Percentiles rank a stretch among this genome's conserved stretches.
These are phyloP conservation scores for Backusella mclennaniae DNA, from an alignment of 192 early-diverging fungal genomes.

Conservation along the genomic window DNA sequence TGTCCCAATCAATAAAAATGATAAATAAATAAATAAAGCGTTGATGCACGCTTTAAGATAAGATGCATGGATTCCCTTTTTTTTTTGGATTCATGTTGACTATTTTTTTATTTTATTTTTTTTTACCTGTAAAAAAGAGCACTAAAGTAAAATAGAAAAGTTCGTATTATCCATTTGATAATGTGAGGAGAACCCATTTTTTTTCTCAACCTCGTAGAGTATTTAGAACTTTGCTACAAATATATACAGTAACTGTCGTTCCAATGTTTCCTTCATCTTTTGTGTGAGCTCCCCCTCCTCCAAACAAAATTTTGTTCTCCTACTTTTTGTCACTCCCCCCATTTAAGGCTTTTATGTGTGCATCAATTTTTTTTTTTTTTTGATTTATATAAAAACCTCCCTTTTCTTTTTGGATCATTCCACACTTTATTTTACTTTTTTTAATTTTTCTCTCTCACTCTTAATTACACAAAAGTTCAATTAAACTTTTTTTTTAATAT, in stretches of 20 bases:
- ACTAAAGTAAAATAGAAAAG: not conserved
- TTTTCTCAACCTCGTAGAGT: not conserved
- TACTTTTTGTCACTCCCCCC: not conserved
- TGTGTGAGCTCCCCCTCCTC: not conserved
- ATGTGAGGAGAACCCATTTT: not conserved
- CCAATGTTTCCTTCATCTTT: not conserved
- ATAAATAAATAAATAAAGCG: not conserved
- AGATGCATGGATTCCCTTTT: not conserved
- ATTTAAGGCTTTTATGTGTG: not conserved
- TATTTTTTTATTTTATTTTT: not conserved
- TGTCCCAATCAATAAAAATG: not conserved
- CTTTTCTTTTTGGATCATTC: conserved; percentile 3
- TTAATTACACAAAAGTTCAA: not conserved
- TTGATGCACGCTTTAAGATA: not conserved
- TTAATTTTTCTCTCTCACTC: not conserved
- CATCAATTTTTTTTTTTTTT: not conserved
- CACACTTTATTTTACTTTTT: conserved; percentile 7
- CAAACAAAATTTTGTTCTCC: conserved; percentile 9
- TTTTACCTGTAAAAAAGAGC: not conserved
- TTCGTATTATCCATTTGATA: not conserved
- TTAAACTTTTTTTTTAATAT: conserved; percentile 10
- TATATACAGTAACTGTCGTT: not conserved
- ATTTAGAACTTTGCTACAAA: not conserved
- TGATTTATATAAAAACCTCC: conserved; percentile 5
- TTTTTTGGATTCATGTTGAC: not conserved